phyloP scores from a whole-genome alignment of 768 basidiomycete genomes.

The Myochromella boudieri region DNA sequence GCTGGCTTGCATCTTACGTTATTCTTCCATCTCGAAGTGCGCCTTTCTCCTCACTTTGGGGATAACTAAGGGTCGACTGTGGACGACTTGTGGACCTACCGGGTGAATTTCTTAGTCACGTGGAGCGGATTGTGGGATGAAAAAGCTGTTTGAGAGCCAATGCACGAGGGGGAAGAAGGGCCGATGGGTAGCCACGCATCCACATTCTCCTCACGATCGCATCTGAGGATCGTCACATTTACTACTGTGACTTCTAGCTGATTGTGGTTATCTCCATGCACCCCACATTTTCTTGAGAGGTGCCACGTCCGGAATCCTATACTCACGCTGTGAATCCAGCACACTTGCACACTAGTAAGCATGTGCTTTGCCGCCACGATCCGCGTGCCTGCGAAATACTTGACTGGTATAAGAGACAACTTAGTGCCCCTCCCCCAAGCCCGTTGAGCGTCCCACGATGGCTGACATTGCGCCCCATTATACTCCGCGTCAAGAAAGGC shows the following conservation, averaged over 20 bases:
- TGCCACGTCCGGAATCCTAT: background rate
- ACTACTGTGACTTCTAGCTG: constrained; percentile 5
- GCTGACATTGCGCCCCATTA: constrained; percentile 25
- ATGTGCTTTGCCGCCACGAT: constrained; percentile 11
- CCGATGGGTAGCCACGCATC: too few species aligned
- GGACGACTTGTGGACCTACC: too few species aligned
- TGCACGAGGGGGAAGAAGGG: too few species aligned
- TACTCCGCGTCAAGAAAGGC: constrained; percentile 20
- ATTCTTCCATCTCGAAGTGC: too few species aligned
- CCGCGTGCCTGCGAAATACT: constrained; percentile 2
- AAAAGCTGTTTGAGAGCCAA: too few species aligned
- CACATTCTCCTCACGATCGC: too few species aligned
- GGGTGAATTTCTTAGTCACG: too few species aligned
- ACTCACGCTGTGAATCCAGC: constrained; percentile 7
- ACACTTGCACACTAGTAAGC: background rate
- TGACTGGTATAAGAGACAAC: constrained; percentile 6
- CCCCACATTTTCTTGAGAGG: background rate
- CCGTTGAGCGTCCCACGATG: constrained; percentile 17
- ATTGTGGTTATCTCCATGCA: background rate
- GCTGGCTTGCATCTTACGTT: too few species aligned
- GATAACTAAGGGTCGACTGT: too few species aligned
- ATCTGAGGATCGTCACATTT: background rate
- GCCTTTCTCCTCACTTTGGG: too few species aligned
- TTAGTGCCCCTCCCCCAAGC: background rate
- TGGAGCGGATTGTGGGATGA: too few species aligned